These are phyloP conservation scores for Clathrospora elynae DNA, from an alignment of 2,329 filamentous ascomycete species.

Conservation along the genomic window DNA sequence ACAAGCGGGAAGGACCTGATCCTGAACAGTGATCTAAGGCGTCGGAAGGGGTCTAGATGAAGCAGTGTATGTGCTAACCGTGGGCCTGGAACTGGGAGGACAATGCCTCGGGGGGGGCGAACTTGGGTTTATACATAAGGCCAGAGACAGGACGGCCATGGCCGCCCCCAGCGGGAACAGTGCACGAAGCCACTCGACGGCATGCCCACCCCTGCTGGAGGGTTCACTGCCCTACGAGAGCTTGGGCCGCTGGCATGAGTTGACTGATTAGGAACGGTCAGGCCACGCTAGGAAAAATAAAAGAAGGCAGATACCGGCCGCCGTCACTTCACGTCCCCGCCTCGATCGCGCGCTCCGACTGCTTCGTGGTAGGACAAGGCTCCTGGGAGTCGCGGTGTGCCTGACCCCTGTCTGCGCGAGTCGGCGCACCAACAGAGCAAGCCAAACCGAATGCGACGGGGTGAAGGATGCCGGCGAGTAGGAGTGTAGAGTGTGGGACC, in stretches of 20 bases:
- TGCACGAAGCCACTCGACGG: conserved; percentile 39
- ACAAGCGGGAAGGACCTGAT: conserved; percentile 22
- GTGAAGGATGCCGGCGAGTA: conserved; percentile 30
- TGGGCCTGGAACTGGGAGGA: conserved; percentile 39
- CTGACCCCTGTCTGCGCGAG: conserved; percentile 34
- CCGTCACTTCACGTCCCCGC: conserved; percentile 40
- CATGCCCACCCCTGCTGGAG: conserved; percentile 37
- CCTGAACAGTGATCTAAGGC: conserved; percentile 14
- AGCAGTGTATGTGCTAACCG: conserved; percentile 38
- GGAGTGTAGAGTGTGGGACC: conserved; percentile 21
- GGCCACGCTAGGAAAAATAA: conserved; percentile 47
- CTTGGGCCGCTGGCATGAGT: conserved; percentile 41
- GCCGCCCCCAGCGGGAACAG: conserved; percentile 40
- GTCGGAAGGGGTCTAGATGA: conserved; percentile 26
- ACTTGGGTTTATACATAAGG: conserved; percentile 47
- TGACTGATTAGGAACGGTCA: conserved; percentile 43
- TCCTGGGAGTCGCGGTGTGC: conserved; percentile 43
- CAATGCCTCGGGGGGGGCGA: conserved; percentile 44
- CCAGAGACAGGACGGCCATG: conserved; percentile 29
- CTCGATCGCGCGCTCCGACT: conserved; percentile 48
- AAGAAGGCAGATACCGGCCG: conserved; percentile 39
- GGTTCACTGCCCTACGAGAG: conserved; percentile 40
- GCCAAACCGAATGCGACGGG: conserved; percentile 29
- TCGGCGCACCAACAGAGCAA: conserved; percentile 24
- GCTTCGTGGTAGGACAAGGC: conserved; percentile 37